Conservation (phyloP, 202 grass and related monocot genomes). For the Schoenoplectus tabernaemontani region DNA sequence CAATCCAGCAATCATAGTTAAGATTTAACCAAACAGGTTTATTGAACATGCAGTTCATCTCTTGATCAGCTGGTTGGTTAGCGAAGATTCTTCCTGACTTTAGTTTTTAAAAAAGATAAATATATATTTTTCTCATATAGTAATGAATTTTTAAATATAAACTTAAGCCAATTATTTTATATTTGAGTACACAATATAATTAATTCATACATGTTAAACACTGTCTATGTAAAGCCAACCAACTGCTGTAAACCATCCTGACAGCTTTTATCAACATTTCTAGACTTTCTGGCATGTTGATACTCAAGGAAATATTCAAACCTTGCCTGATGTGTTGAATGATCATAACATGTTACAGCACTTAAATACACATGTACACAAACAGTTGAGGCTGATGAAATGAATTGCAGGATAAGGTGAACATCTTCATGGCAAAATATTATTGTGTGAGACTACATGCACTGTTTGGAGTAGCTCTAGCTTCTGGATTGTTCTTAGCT, state of each 20-base stretch:
- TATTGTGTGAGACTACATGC: constrained; percentile 81
- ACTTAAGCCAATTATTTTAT: too few species aligned
- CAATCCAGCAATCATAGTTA: not conserved
- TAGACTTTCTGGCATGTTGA: not conserved
- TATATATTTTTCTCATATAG: not conserved
- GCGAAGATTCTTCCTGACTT: not conserved
- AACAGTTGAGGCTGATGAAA: not conserved
- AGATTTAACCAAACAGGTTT: not conserved
- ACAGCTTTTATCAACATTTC: not conserved
- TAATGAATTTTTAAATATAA: too few species aligned
- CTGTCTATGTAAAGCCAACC: not conserved
- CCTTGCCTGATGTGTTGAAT: not conserved
- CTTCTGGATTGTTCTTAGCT: constrained; percentile 62
- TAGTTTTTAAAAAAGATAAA: not conserved
- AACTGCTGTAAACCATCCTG: not conserved
- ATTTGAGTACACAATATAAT: not conserved
- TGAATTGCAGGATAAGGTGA: constrained; percentile 56
- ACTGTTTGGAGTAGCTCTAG: constrained; percentile 71
- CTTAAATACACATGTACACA: not conserved
- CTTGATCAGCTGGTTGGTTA: not conserved
- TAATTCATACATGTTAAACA: not conserved
- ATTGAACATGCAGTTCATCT: not conserved
- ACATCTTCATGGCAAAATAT: constrained; percentile 96
- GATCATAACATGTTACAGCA: too few species aligned
- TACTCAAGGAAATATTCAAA: not conserved